phyloP scores from a whole-genome alignment of 108 stramenopile genomes.

The Stephanodiscus triporus region DNA sequence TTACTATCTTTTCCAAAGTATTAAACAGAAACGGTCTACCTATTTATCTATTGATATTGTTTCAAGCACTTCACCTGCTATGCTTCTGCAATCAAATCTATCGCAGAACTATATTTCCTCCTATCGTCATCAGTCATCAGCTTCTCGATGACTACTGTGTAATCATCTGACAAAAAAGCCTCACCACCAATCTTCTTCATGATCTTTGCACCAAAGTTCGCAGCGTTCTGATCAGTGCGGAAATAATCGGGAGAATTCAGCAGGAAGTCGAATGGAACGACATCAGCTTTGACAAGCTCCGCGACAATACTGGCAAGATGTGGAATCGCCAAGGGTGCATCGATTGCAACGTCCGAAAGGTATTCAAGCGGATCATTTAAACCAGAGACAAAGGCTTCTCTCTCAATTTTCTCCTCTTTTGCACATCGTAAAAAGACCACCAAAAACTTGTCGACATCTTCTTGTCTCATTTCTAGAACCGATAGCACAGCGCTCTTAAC shows the following conservation, averaged over 20 bases:
- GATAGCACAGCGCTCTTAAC: slow-evolving; percentile 61
- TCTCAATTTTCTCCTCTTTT: slow-evolving; percentile 56
- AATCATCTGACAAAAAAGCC: slow-evolving; percentile 41
- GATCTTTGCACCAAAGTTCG: slow-evolving; percentile 65
- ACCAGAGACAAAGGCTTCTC: slow-evolving; percentile 51
- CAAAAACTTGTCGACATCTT: slow-evolving; percentile 63
- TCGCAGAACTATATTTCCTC: slow-evolving; percentile 35
- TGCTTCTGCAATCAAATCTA: slow-evolving; percentile 41
- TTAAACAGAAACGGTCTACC: background rate
- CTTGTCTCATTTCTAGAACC: slow-evolving; percentile 78
- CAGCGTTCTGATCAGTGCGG: slow-evolving; percentile 65
- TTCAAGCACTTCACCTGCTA: slow-evolving; percentile 6
- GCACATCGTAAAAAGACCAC: slow-evolving; percentile 45
- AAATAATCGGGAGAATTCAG: slow-evolving; percentile 74
- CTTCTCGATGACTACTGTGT: slow-evolving; percentile 54
- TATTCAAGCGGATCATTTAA: slow-evolving; percentile 81
- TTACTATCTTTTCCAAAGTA: background rate
- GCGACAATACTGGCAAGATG: slow-evolving; percentile 66
- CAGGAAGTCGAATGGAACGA: slow-evolving; percentile 57
- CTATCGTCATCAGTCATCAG: slow-evolving; percentile 81
- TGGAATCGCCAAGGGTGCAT: slow-evolving; percentile 75
- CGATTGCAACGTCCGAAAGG: slow-evolving; percentile 74
- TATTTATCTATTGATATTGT: background rate
- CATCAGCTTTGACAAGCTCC: slow-evolving; percentile 53
- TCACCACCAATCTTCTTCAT: slow-evolving; percentile 60